Base-by-base conservation (phyloP, 345 rosid genomes). In the Aquilaria yunnanensis region DNA sequence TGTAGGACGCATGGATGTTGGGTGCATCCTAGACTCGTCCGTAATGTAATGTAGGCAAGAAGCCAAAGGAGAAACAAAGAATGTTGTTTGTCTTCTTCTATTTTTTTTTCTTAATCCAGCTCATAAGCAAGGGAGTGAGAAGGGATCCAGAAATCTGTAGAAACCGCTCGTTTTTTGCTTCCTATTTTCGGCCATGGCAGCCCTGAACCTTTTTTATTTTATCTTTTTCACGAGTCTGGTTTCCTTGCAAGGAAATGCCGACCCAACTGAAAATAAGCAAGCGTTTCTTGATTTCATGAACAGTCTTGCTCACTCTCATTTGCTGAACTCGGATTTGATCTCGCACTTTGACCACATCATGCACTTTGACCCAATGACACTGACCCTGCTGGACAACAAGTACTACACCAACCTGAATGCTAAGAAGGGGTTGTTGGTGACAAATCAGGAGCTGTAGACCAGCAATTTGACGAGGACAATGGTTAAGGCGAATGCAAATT, bases 201-300 rank as follows among this genome's bases (percentile, higher is more conserved):
- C 73, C 74, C 69, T 62, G 51, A 43, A 68, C 70, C 57, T 76
- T 68, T 67, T 79, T 60, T 72, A 73, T 65, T 68, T 54, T 51
- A 3, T 80, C 65, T 68, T 77, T 69, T 67, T 71, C 60, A 62
- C 75, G 57, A 76, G 64, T 77, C 58, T 77, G 31, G 23, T 72
- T 53, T 46, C 58, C 59, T 69, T 75, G 23, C 70, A 52, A 54
- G 84, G 59, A 64, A 72, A 70, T 49, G 67, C 89, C 56, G 84
- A 83, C 53, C 81, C 84, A 29, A 75, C 69, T 23, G 86, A 81
- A 47, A 97, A 93, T 69, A 86, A 77, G 86, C 77, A 63, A 62
- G 94, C 95, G 66, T 73, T 93, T 70, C 87, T 86, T 29, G 85
- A 84, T 32, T 93, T 93, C 64, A 75, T 65, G 16, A 75, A 72